Conservation (phyloP, 2,329 filamentous ascomycete species). For the Ophiostoma tasmaniense region DNA sequence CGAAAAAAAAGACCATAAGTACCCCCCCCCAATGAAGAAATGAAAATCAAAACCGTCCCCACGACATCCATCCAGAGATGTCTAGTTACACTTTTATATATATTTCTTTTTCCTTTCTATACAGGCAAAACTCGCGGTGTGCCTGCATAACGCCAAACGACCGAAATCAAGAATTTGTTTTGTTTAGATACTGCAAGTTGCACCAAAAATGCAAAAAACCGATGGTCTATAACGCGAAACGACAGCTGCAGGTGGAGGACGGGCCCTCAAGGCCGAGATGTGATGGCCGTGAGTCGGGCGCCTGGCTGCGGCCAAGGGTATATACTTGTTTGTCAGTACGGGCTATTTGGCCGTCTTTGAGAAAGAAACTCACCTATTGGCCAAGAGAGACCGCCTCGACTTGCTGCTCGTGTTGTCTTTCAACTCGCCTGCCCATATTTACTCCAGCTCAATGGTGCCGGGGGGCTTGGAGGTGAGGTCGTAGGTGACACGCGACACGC, state of each 20-base stretch:
- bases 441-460: conserved; percentile 58
- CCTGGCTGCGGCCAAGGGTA: conserved; percentile 1
- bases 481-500: conserved; percentile 63
- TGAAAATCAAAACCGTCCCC: neutral
- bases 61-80: neutral
- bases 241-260: neutral
- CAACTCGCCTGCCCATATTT: neutral
- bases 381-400: neutral
- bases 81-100: conserved; percentile 23
- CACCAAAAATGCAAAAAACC: neutral
- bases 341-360: neutral
- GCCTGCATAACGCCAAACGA: neutral
- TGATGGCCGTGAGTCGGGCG: neutral
- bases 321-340: neutral
- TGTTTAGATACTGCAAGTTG: neutral
- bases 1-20: neutral
- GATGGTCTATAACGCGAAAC: neutral
- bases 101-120: neutral
- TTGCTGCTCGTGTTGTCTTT: neutral
- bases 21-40: neutral
- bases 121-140: neutral
- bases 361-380: neutral
- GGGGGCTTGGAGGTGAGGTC: conserved; percentile 53
- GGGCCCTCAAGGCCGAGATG: neutral
- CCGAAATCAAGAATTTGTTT: neutral